Evolutionary conservation across 2,329 filamentous ascomycete genomes (phyloP).

Genomic region (Aotearoamyces nothofagi): DNA sequence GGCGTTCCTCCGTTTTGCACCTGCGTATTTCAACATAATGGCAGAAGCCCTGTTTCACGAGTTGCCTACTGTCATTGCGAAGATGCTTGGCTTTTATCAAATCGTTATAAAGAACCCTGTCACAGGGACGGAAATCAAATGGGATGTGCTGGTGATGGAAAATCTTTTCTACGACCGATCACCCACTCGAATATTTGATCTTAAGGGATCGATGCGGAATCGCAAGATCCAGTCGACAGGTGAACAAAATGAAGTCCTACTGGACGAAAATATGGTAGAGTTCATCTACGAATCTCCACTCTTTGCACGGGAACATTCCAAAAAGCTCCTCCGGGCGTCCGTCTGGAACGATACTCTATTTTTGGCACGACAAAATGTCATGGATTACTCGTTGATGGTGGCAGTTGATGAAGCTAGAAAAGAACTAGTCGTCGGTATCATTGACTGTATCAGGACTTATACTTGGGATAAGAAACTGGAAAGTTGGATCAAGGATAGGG

Average conservation of each 20-base stretch:
- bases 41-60: conserved; percentile 91
- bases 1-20: conserved; percentile 88
- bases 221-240: conserved; percentile 93
- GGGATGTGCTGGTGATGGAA: conserved; percentile 90
- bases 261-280: conserved; percentile 98
- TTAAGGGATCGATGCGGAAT: conserved; percentile 98
- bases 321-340: conserved; percentile 78
- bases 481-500: conserved; percentile 97
- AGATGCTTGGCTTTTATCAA: conserved; percentile 98
- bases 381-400: conserved; percentile 99
- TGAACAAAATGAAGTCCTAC: conserved; percentile 86
- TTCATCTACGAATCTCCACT: conserved; percentile 96
- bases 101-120: conserved; percentile 90
- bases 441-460: conserved; percentile 95
- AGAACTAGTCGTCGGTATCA: conserved; percentile 92
- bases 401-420: conserved; percentile 83
- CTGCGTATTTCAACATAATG: conserved; percentile 96
- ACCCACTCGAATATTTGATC: conserved; percentile 80
- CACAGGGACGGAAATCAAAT: conserved; percentile 86
- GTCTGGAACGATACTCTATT: conserved; percentile 98
- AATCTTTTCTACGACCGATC: conserved; percentile 94
- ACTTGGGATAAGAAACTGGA: conserved; percentile 99
- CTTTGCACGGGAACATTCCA: conserved; percentile 89
- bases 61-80: conserved; percentile 89
- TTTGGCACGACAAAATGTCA: conserved; percentile 85